Percentiles rank a stretch among this genome's conserved stretches.
These are phyloP conservation scores for Pisolithus marmoratus DNA, from an alignment of 768 basidiomycete genomes.

Conservation along the genomic window DNA sequence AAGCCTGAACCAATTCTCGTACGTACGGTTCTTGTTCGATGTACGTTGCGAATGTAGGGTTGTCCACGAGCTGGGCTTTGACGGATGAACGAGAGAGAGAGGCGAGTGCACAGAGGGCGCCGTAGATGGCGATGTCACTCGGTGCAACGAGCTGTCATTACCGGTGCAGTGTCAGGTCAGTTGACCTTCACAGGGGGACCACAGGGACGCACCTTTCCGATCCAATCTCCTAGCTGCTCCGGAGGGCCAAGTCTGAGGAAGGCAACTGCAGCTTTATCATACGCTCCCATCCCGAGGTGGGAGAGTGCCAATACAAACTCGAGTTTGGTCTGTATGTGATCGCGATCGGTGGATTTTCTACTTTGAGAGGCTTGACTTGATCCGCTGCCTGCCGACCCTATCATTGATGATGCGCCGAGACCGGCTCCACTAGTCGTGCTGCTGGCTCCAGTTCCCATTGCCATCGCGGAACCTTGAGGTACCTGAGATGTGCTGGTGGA, in stretches of 20 bases:
- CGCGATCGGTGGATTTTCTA: slow-evolving; percentile 51
- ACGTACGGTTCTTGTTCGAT: slow-evolving; percentile 85
- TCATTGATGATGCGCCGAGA: too few species aligned
- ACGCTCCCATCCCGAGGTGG: slow-evolving; percentile 63
- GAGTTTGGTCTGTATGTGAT: slow-evolving; percentile 70
- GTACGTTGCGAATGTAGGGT: slow-evolving; percentile 64
- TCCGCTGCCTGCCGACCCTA: too few species aligned
- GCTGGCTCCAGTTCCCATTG: too few species aligned
- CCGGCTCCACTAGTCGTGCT: too few species aligned
- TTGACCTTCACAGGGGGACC: neutral
- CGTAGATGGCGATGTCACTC: slow-evolving; percentile 83
- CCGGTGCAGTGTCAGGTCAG: neutral
- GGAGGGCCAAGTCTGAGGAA: slow-evolving; percentile 65
- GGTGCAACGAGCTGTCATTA: slow-evolving; percentile 60
- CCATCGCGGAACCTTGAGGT: neutral
- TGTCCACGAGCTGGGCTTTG: slow-evolving; percentile 62
- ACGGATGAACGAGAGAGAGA: slow-evolving; percentile 66
- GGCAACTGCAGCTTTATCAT: slow-evolving; percentile 72
- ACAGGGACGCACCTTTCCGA: slow-evolving; percentile 49
- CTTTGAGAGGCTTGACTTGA: slow-evolving; percentile 14
- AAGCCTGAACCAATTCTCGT: slow-evolving; percentile 80
- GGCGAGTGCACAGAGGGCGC: slow-evolving; percentile 78
- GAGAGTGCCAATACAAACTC: slow-evolving; percentile 78
- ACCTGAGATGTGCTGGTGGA: slow-evolving; percentile 8
- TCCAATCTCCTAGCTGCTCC: slow-evolving; percentile 72